phyloP scores from a whole-genome alignment of 2,329 filamentous ascomycete species.

The Nemania abortiva region DNA sequence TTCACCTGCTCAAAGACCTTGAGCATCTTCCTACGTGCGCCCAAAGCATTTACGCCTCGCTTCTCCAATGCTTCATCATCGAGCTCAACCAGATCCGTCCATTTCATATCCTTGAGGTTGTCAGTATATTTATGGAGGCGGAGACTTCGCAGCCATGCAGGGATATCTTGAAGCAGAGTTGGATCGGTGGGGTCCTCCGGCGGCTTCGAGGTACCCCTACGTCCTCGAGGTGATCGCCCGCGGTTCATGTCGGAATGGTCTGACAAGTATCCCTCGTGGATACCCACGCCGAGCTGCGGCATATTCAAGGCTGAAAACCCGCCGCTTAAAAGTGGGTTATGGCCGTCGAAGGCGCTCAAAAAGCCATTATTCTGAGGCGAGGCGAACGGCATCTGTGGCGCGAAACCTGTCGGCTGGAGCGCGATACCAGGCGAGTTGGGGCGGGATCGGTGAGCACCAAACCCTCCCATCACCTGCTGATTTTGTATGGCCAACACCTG shows the following conservation, averaged over 20 bases:
- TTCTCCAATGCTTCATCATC: conserved; percentile 94
- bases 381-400: conserved; percentile 75
- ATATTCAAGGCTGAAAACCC: conserved; percentile 79
- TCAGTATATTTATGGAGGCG: conserved; percentile 99
- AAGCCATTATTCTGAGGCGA: conserved; percentile 97
- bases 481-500: conserved; percentile 86
- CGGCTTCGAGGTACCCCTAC: conserved; percentile 94
- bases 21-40: conserved; percentile 95
- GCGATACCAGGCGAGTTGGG: conserved; percentile 90
- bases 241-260: conserved; percentile 93
- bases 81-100: conserved; percentile 91
- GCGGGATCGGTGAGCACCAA: conserved; percentile 80
- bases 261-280: conserved; percentile 88
- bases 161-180: conserved; percentile 90
- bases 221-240: conserved; percentile 90
- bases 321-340: conserved; percentile 76
- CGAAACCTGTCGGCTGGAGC: conserved; percentile 74
- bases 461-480: conserved; percentile 68
- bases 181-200: conserved; percentile 97
- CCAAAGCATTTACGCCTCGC: conserved; percentile 92
- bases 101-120: conserved; percentile 96
- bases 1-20: conserved; percentile 99
- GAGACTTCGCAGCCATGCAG: conserved; percentile 93
- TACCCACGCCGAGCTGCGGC: conserved; percentile 75
- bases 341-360: conserved; percentile 85